These are phyloP conservation scores for Peronospora tabacina DNA, from an alignment of 352 stramenopile genomes.

Conservation along the genomic window DNA sequence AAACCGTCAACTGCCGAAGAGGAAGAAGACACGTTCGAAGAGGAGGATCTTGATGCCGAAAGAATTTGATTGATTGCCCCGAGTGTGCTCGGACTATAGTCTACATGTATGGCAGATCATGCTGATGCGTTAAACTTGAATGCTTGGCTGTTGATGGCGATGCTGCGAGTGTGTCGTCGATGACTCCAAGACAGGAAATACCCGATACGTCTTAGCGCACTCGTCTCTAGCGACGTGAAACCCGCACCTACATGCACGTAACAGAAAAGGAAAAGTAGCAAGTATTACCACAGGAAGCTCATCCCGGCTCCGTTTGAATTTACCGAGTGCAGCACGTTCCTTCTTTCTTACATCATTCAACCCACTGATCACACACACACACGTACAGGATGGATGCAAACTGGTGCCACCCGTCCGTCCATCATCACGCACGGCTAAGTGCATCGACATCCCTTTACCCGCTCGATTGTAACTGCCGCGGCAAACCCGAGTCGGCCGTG, in stretches of 20 bases:
- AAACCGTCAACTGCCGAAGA: conserved; percentile 6
- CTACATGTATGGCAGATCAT: conserved; percentile 6
- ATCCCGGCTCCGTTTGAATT: conserved; percentile 1
- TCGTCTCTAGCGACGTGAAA: conserved; percentile 10
- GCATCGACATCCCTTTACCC: conserved; percentile 30
- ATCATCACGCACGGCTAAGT: conserved; percentile 24
- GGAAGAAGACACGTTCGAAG: conserved; percentile 4
- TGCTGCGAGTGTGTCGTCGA: background rate
- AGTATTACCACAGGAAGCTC: conserved; percentile 8
- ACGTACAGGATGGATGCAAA: conserved; percentile 15
- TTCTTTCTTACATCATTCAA: conserved; percentile 15
- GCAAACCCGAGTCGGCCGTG: conserved; percentile 4
- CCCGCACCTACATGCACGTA: conserved; percentile 9
- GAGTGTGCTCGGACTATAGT: conserved; percentile 5
- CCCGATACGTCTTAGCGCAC: conserved; percentile 16
- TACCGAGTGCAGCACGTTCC: conserved; percentile 22
- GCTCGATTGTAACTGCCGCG: conserved; percentile 10
- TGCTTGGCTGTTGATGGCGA: conserved; percentile 3
- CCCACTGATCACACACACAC: conserved; percentile 8
- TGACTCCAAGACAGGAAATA: conserved; percentile 8
- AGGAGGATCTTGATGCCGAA: conserved; percentile 2
- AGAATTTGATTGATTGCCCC: conserved; percentile 1
- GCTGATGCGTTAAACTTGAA: conserved; percentile 7
- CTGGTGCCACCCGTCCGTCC: too few relatives aligned
- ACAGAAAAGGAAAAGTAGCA: conserved; percentile 1